phyloP scores from a whole-genome alignment of 441 rosid species.

The Euphorbia corollata region DNA sequence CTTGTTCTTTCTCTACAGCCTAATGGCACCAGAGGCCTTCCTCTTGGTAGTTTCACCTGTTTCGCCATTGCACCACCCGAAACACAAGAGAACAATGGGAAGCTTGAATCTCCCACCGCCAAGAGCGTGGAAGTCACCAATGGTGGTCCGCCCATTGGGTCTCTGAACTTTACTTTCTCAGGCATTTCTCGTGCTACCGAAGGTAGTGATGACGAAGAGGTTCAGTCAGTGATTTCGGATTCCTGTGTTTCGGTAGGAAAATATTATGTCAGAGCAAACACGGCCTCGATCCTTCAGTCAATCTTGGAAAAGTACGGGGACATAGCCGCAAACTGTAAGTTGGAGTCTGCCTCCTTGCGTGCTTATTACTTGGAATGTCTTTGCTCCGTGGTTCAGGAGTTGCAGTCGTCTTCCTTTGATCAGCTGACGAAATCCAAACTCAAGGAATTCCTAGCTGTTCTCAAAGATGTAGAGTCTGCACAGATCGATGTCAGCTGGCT shows the following conservation, averaged over 20 bases:
- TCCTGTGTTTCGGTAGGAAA: constrained; percentile 56
- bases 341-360: constrained; percentile 56
- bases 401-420: constrained; percentile 36
- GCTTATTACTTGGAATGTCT: constrained; percentile 57
- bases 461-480: constrained; percentile 60
- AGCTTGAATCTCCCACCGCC: constrained; percentile 21
- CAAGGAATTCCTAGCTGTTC: constrained; percentile 52
- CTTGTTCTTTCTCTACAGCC: constrained; percentile 23
- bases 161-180: constrained; percentile 30
- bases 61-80: constrained; percentile 19
- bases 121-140: constrained; percentile 5
- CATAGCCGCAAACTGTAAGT: constrained; percentile 47
- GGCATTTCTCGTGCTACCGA: constrained; percentile 32
- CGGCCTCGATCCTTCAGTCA: constrained; percentile 32
- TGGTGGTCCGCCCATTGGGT: constrained; percentile 18
- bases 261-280: constrained; percentile 43
- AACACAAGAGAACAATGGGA: constrained; percentile 21
- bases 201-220: constrained; percentile 41
- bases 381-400: constrained; percentile 58
- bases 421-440: constrained; percentile 50
- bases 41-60: constrained; percentile 23
- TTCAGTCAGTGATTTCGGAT: constrained; percentile 49
- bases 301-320: constrained; percentile 59
- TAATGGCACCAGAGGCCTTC: constrained; percentile 26
- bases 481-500: constrained; percentile 60